Conservation (phyloP, 2,329 filamentous ascomycete genomes). For the Diaporthe citrichinensis region DNA sequence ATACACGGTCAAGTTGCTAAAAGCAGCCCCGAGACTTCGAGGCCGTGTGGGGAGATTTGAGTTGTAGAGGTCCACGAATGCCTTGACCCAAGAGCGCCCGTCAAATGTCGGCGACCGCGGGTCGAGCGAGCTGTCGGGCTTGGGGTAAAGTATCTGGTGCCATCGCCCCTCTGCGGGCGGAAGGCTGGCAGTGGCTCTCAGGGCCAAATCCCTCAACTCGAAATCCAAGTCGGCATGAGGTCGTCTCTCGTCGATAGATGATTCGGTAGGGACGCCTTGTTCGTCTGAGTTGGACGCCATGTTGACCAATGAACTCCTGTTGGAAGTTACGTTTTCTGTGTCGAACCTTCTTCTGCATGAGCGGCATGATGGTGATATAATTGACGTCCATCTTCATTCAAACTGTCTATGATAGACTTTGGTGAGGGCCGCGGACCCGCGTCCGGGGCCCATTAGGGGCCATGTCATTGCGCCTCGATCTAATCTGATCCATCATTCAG, state of each 20-base stretch:
- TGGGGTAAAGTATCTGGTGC: neutral
- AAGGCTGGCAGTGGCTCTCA: slow-evolving; percentile 9
- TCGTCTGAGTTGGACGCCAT: neutral
- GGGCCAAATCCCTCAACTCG: slow-evolving; percentile 15
- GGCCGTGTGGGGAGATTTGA: neutral
- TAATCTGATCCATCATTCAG: neutral
- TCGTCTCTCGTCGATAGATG: neutral
- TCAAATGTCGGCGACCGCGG: neutral
- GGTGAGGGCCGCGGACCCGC: neutral
- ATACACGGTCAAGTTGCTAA: neutral
- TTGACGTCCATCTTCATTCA: neutral
- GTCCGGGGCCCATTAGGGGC: neutral
- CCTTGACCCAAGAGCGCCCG: slow-evolving; percentile 9
- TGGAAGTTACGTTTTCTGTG: neutral
- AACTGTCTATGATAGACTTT: neutral
- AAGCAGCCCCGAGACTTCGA: slow-evolving; percentile 1
- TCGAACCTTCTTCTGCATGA: neutral
- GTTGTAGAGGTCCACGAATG: slow-evolving; percentile 15
- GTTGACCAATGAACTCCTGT: neutral
- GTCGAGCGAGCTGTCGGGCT: neutral
- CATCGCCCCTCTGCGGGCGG: neutral
- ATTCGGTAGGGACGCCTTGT: neutral
- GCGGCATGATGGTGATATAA: neutral
- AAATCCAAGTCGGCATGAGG: neutral
- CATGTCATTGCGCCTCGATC: slow-evolving; percentile 1